Percentiles rank a stretch among this genome's conserved stretches.
phyloP scores from a whole-genome alignment of 768 basidiomycete genomes.

The Suillus bovinus region DNA sequence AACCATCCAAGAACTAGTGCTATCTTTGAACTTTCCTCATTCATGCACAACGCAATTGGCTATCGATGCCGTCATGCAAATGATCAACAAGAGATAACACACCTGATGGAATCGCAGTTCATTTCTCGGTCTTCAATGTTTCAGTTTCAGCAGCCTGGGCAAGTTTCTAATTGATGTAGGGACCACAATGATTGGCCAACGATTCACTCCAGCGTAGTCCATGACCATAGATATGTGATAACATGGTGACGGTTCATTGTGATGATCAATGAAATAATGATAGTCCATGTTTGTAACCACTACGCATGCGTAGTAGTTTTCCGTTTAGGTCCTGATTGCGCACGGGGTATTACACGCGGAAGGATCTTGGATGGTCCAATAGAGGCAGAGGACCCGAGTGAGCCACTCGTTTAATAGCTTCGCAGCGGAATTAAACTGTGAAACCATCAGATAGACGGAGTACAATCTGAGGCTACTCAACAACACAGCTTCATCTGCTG shows the following conservation, averaged over 20 bases:
- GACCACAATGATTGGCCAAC: not conserved
- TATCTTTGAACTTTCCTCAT: not conserved
- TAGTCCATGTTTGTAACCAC: not conserved
- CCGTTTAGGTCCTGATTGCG: not conserved
- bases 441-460: not conserved
- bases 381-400: no score
- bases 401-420: not conserved
- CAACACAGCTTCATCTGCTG: not conserved
- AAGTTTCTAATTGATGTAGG: not conserved
- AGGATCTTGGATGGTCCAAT: no score
- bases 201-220: not conserved
- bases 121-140: no score
- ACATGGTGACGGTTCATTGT: not conserved
- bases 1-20: no score
- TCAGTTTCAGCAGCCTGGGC: no score
- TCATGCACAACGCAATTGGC: not conserved
- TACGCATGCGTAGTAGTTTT: not conserved
- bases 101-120: no score
- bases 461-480: not conserved
- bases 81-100: no score
- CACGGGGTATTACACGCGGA: not conserved
- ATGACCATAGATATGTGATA: not conserved
- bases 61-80: no score
- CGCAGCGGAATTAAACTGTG: not conserved
- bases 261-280: not conserved